Conservation (phyloP, 768 basidiomycete genomes). For the Lactifluus rugatus region DNA sequence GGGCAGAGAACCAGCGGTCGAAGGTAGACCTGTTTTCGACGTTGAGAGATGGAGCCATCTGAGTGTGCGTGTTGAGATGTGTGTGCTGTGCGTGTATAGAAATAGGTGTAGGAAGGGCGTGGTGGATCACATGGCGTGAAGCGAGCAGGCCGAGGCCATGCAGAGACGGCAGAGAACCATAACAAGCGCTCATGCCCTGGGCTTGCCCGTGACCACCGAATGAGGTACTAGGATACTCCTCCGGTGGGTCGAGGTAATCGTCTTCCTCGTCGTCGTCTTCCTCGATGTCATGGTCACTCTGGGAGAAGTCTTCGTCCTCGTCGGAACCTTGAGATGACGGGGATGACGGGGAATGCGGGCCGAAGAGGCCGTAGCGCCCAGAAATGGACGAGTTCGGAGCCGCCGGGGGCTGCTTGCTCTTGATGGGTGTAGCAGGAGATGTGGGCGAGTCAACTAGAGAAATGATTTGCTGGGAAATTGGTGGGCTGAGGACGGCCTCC, state of each 20-base stretch:
- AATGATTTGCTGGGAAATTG: slow-evolving; percentile 2
- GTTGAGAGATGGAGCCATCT: not conserved
- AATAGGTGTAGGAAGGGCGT: slow-evolving; percentile 8
- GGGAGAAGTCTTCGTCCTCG: slow-evolving; percentile 27
- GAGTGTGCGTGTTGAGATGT: slow-evolving; percentile 7
- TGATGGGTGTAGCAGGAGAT: slow-evolving; percentile 2
- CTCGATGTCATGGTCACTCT: slow-evolving; percentile 7
- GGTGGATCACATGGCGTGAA: slow-evolving; percentile 16
- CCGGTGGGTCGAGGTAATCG: slow-evolving; percentile 39
- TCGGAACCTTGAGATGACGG: slow-evolving; percentile 31
- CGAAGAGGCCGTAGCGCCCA: slow-evolving; percentile 56
- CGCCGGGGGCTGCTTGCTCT: slow-evolving; percentile 25
- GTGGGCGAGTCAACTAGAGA: slow-evolving; percentile 11
- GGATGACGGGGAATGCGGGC: slow-evolving; percentile 32
- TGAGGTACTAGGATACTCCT: slow-evolving; percentile 13
- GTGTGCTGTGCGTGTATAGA: slow-evolving; percentile 10
- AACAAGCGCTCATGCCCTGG: slow-evolving; percentile 8
- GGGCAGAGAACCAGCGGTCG: slow-evolving; percentile 12
- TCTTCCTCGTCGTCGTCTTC: slow-evolving; percentile 34
- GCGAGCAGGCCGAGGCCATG: slow-evolving; percentile 19
- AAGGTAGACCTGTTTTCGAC: slow-evolving; percentile 10
- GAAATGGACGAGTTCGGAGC: slow-evolving; percentile 30
- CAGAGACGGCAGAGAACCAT: slow-evolving; percentile 16
- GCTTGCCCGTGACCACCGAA: slow-evolving; percentile 2
- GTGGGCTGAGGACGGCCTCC: slow-evolving; percentile 1